These are phyloP conservation scores for Lathyrus sativus DNA, from an alignment of 306 rosid species.

Conservation along the genomic window DNA sequence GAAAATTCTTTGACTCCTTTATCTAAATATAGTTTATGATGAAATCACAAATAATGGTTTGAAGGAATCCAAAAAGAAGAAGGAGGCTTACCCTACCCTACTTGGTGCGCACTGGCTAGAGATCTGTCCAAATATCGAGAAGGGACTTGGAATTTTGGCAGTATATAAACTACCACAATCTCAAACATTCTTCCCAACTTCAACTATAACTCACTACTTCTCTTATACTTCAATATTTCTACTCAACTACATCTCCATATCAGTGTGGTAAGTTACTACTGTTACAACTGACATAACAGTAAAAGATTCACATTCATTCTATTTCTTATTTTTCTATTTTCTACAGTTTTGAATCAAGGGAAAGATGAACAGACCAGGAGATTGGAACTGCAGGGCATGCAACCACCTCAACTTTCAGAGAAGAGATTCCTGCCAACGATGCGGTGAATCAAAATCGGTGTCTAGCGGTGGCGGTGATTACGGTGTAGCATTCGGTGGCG, in stretches of 20 bases:
- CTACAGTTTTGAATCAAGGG: no score
- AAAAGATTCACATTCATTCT: neutral
- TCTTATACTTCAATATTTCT: no score
- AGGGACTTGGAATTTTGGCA: slow-evolving; percentile 33
- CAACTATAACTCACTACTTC: neutral
- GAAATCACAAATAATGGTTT: slow-evolving; percentile 8
- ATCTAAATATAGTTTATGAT: neutral
- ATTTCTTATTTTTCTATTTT: no score
- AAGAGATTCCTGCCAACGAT: slow-evolving; percentile 83
- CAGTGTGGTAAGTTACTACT: neutral
- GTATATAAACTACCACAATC: slow-evolving; percentile 62
- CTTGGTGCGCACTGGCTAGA: slow-evolving; percentile 28
- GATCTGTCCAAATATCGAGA: slow-evolving; percentile 59
- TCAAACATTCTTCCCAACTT: neutral
- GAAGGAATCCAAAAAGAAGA: slow-evolving; percentile 47
- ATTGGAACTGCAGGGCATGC: slow-evolving; percentile 95
- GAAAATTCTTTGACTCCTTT: neutral
- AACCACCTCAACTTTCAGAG: slow-evolving; percentile 83
- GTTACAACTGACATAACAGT: neutral
- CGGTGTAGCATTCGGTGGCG: slow-evolving; percentile 50
- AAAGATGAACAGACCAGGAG: slow-evolving; percentile 81
- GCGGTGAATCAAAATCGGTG: slow-evolving; percentile 55
- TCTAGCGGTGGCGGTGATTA: slow-evolving; percentile 26
- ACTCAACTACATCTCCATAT: no score
- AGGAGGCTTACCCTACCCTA: slow-evolving; percentile 25